Conservation (phyloP, 192 early-diverging fungal species). For the Coemansia sp. region DNA sequence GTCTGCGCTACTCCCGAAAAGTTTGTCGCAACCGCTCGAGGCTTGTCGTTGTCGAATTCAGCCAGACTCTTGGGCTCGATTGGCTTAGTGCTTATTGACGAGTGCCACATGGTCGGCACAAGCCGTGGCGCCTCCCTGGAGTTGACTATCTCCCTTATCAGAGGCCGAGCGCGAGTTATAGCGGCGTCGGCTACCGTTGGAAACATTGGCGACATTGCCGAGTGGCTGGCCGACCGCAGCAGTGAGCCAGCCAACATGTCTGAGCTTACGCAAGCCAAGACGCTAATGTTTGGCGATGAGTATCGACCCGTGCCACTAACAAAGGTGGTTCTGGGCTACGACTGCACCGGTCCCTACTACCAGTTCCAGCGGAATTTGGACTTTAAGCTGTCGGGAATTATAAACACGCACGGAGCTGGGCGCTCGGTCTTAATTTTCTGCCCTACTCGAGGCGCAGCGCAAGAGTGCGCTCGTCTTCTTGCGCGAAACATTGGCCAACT, state of each 20-base stretch:
- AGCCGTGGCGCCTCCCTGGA: constrained; percentile 67
- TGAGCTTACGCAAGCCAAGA: constrained; percentile 20
- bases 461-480: constrained; percentile 38
- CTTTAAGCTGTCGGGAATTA: constrained; percentile 48
- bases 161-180: constrained; percentile 53
- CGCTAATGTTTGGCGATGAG: constrained; percentile 69
- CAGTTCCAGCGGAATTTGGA: constrained; percentile 63
- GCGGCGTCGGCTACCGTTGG: constrained; percentile 73
- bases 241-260: background rate
- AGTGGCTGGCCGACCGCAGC: constrained; percentile 56
- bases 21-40: constrained; percentile 62
- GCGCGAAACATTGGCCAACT: constrained; percentile 20
- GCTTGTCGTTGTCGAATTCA: constrained; percentile 6
- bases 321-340: constrained; percentile 59
- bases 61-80: constrained; percentile 26
- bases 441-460: constrained; percentile 49
- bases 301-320: constrained; percentile 66
- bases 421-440: constrained; percentile 48
- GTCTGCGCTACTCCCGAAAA: constrained; percentile 73
- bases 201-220: constrained; percentile 68
- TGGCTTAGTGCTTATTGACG: constrained; percentile 64
- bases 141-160: constrained; percentile 60
- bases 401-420: constrained; percentile 38
- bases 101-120: constrained; percentile 69
- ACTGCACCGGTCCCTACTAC: constrained; percentile 49